These are phyloP conservation scores for Calamus simplicifolius DNA, from an alignment of 176 grass and related monocot genomes.

Conservation along the genomic window DNA sequence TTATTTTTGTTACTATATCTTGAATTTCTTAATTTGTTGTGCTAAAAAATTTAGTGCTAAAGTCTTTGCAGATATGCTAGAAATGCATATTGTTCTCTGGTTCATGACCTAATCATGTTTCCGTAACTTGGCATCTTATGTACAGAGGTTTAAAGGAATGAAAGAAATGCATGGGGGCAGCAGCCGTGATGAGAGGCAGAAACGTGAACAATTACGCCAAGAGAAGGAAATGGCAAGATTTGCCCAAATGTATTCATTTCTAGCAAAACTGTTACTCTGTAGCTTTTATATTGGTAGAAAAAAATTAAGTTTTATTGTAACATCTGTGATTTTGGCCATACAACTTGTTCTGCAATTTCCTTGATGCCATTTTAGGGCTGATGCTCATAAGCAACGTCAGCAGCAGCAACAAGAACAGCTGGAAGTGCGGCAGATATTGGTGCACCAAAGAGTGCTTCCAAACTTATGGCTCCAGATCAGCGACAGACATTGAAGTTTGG, in stretches of 20 bases:
- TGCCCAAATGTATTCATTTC: conserved; percentile 64
- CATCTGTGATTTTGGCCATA: no score
- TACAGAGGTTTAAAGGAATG: conserved; percentile 90
- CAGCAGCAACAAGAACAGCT: conserved; percentile 49
- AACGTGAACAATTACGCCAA: conserved; percentile 80
- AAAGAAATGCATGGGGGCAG: conserved; percentile 85
- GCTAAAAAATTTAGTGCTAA: no score
- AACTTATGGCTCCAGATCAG: conserved; percentile 48
- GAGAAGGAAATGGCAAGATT: conserved; percentile 97
- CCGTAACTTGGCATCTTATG: neutral
- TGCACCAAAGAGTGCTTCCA: conserved; percentile 20
- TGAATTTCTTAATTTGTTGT: no score
- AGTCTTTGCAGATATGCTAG: no score
- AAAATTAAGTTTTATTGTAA: no score
- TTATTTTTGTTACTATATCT: no score
- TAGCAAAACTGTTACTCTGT: no score
- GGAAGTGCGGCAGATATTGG: conserved; percentile 16
- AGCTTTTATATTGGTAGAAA: no score
- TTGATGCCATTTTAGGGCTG: conserved; percentile 40
- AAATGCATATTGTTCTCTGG: no score
- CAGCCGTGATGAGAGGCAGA: conserved; percentile 78
- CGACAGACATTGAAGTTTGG: conserved; percentile 81
- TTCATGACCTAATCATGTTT: no score
- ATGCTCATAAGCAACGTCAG: conserved; percentile 79
- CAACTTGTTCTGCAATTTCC: conserved; percentile 19